Evolutionary conservation across 352 stramenopile genomes (phyloP).

Genomic region (Globisporangium sylvaticum): DNA sequence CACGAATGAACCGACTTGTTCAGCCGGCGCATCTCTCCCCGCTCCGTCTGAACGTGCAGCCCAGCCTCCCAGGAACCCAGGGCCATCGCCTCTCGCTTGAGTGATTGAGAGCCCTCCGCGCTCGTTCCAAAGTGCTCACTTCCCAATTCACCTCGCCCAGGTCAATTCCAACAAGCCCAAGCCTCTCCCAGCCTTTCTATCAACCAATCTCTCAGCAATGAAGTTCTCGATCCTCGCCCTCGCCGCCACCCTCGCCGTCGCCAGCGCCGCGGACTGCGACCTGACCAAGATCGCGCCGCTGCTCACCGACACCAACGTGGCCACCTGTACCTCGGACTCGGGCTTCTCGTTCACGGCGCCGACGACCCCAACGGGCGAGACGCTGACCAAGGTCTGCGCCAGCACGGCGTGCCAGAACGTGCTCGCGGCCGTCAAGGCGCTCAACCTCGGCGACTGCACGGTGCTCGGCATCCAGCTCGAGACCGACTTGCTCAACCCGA

Average conservation of each 20-base stretch:
- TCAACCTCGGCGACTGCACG: constrained; percentile 29
- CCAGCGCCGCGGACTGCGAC: constrained; percentile 4
- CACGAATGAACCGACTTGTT: no score
- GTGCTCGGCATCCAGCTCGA: constrained; percentile 20
- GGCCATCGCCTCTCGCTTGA: no score
- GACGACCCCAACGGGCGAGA: background rate
- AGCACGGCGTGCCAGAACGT: constrained; percentile 20
- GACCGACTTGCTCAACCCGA: constrained; percentile 22
- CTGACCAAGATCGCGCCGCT: constrained; percentile 13
- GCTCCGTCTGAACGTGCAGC: no score
- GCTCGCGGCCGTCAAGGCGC: constrained; percentile 15
- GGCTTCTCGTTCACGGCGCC: constrained; percentile 20
- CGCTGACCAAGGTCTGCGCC: constrained; percentile 22
- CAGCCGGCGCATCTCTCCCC: no score
- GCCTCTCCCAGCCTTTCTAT: background rate
- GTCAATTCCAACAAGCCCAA: background rate
- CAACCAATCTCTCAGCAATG: background rate
- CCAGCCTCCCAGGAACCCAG: no score
- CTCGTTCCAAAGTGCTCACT: background rate
- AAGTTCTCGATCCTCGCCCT: constrained; percentile 7
- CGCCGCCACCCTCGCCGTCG: background rate
- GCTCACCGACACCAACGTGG: background rate
- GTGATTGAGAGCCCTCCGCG: no score
- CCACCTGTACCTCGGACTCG: constrained; percentile 18
- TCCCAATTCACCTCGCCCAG: constrained; percentile 1